Percentiles rank a stretch among this genome's conserved stretches.
phyloP scores from a whole-genome alignment of 345 rosid genomes.

The Microcos paniculata region DNA sequence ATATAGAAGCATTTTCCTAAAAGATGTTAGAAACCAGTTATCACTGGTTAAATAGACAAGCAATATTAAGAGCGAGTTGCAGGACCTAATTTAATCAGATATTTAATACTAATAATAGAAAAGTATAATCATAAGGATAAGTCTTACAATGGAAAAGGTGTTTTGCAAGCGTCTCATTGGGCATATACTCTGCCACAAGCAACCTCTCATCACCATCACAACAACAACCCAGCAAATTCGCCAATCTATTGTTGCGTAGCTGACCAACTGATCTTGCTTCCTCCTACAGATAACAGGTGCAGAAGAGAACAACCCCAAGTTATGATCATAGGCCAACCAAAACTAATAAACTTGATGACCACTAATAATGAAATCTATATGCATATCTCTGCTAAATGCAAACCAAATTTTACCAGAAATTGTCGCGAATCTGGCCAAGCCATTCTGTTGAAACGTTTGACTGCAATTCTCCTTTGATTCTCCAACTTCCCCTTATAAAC shows the following conservation, averaged over 20 bases:
- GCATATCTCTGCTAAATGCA: neutral
- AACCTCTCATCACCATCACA: slow-evolving; percentile 84
- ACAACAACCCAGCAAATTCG: slow-evolving; percentile 86
- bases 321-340: neutral
- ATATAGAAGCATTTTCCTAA: no score
- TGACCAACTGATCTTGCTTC: slow-evolving; percentile 93
- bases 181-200: slow-evolving; percentile 87
- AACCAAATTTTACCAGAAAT: slow-evolving; percentile 49
- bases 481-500: slow-evolving; percentile 86
- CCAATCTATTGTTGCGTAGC: slow-evolving; percentile 73
- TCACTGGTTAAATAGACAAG: neutral
- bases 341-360: neutral
- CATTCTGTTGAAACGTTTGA: slow-evolving; percentile 77
- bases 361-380: neutral
- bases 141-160: slow-evolving; percentile 85
- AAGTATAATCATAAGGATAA: slow-evolving; percentile 1
- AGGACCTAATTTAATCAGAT: neutral
- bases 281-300: slow-evolving; percentile 44
- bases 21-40: no score
- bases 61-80: neutral
- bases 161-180: slow-evolving; percentile 89
- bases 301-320: slow-evolving; percentile 7
- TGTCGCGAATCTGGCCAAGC: slow-evolving; percentile 97
- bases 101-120: neutral
- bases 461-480: slow-evolving; percentile 75